Conservation (phyloP, 2,329 filamentous ascomycete genomes). For the Botrytis medusae region DNA sequence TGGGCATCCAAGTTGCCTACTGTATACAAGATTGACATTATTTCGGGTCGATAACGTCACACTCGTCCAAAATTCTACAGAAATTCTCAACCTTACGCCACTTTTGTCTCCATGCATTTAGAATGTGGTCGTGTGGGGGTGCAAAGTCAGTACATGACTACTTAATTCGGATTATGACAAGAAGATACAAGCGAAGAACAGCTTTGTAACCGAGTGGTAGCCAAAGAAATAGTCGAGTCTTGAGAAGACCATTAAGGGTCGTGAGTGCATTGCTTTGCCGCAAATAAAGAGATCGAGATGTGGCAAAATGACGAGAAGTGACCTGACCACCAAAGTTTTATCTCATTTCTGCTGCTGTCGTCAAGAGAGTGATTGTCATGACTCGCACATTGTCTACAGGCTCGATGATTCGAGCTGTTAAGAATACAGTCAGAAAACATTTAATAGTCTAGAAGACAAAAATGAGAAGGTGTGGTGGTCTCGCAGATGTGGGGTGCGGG, state of each 20-base stretch:
- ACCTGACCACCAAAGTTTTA: neutral
- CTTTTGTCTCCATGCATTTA: neutral
- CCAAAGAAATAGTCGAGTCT: neutral
- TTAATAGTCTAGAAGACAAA: neutral
- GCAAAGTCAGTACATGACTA: neutral
- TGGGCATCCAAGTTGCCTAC: neutral
- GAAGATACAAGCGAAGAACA: neutral
- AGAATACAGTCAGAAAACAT: neutral
- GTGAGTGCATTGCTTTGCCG: neutral
- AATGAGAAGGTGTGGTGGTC: neutral
- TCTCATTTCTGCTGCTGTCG: neutral
- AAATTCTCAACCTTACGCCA: neutral
- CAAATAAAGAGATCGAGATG: neutral
- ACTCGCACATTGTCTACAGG: neutral
- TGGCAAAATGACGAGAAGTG: neutral
- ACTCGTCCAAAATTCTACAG: neutral
- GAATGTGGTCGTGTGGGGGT: neutral
- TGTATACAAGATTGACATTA: neutral
- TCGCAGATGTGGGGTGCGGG: neutral
- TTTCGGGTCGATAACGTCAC: neutral
- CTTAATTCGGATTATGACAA: neutral
- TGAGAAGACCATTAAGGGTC: neutral
- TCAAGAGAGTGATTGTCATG: neutral
- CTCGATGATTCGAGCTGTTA: neutral
- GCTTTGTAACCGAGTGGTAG: neutral